These are phyloP conservation scores for Phytophthora cactorum DNA, from an alignment of 352 stramenopile species.

Conservation along the genomic window DNA sequence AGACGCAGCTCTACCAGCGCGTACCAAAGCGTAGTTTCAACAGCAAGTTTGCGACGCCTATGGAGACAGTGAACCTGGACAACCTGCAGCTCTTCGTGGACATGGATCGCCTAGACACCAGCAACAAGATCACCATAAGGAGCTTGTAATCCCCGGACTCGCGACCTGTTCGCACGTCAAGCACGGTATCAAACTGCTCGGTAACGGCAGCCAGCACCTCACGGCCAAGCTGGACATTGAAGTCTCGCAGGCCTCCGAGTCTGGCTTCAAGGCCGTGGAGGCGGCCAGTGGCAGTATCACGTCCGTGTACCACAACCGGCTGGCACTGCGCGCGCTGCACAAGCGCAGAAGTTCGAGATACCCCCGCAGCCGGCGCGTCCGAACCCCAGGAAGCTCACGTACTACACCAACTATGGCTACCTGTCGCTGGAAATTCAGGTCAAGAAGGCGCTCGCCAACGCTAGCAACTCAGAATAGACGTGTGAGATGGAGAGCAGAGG, in stretches of 20 bases:
- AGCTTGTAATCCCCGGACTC: constrained; percentile 88
- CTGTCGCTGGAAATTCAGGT: constrained; percentile 96
- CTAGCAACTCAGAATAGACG: constrained; percentile 47
- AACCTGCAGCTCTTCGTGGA: constrained; percentile 96
- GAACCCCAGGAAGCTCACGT: constrained; percentile 95
- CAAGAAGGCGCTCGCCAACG: constrained; percentile 72
- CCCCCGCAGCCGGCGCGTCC: constrained; percentile 95
- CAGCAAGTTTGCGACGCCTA: too few relatives aligned
- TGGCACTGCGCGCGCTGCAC: constrained; percentile 94
- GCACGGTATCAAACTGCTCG: constrained; percentile 96
- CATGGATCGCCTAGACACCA: constrained; percentile 94
- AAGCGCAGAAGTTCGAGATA: constrained; percentile 96
- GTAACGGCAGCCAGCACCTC: constrained; percentile 49
- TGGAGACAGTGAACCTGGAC: constrained; percentile 88
- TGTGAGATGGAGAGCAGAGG: neutral
- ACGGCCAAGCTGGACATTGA: constrained; percentile 90
- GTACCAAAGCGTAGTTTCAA: too few relatives aligned
- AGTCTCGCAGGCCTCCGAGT: constrained; percentile 93
- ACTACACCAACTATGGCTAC: constrained; percentile 98
- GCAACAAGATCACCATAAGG: constrained; percentile 94
- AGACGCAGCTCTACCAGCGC: constrained; percentile 35
- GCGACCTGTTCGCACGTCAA: constrained; percentile 93
- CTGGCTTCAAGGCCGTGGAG: constrained; percentile 96
- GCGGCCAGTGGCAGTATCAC: constrained; percentile 93
- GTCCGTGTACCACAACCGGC: constrained; percentile 96